Evolutionary conservation across 179 eudicot genomes (phyloP).

Genomic region (Beta lomatogona): DNA sequence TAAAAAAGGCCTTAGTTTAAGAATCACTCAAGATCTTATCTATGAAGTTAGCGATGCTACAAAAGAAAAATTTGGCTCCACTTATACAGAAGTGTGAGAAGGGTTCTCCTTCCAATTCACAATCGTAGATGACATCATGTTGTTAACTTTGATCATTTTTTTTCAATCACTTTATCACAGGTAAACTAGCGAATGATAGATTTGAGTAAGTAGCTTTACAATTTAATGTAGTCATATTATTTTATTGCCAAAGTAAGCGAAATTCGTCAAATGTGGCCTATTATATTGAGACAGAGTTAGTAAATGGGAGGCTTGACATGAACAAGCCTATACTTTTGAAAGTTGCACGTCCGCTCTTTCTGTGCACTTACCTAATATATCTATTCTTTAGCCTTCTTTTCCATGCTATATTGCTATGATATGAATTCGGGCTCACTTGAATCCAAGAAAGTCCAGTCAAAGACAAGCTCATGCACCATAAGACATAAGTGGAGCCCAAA

Average conservation of each 20-base stretch:
- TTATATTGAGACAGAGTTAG: neutral
- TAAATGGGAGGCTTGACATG: neutral
- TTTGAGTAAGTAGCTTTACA: neutral
- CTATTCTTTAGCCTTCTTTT: neutral
- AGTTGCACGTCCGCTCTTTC: neutral
- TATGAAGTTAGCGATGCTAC: no score
- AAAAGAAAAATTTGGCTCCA: no score
- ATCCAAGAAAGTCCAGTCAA: neutral
- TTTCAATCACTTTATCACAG: neutral
- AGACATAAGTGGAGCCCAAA: neutral
- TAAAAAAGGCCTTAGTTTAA: no score
- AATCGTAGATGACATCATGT: neutral
- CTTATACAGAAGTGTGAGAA: no score
- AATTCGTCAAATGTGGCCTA: neutral
- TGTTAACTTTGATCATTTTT: neutral
- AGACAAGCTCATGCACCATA: neutral
- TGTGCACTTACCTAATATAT: neutral
- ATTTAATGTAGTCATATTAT: neutral
- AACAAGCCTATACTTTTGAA: neutral
- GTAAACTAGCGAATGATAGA: neutral
- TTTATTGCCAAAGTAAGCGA: neutral
- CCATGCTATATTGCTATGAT: neutral
- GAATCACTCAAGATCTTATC: no score
- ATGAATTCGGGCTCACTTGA: neutral
- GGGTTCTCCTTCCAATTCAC: neutral